A percentile compares a stretch with the other conserved stretches of the same genome.
Evolutionary conservation across 805 yeast genomes (phyloP).

Genomic region (Metschnikowia continentalis): DNA sequence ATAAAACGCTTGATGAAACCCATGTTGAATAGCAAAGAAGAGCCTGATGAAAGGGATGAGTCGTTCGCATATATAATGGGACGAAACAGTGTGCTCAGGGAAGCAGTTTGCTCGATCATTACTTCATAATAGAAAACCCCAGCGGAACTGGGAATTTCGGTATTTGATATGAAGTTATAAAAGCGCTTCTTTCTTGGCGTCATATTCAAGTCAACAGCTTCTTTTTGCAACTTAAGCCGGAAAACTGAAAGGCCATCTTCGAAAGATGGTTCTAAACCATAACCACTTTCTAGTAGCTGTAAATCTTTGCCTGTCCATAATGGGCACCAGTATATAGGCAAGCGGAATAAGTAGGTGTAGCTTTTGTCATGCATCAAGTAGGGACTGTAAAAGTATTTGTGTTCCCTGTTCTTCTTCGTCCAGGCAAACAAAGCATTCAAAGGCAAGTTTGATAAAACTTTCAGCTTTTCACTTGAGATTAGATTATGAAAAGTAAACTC

Average conservation of each 20-base stretch:
- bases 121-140: slow-evolving; percentile 42
- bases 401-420: slow-evolving; percentile 15
- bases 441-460: slow-evolving; percentile 3
- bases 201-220: background rate
- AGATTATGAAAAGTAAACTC: slow-evolving; percentile 10
- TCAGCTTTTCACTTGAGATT: background rate
- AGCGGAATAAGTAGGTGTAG: slow-evolving; percentile 25
- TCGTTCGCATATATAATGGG: slow-evolving; percentile 35
- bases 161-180: slow-evolving; percentile 37
- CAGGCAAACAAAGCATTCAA: slow-evolving; percentile 12
- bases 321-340: slow-evolving; percentile 40
- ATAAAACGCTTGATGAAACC: slow-evolving; percentile 33
- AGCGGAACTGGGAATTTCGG: slow-evolving; percentile 27
- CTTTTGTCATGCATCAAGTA: slow-evolving; percentile 25
- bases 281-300: slow-evolving; percentile 19
- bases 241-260: slow-evolving; percentile 30
- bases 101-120: slow-evolving; percentile 31
- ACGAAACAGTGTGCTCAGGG: slow-evolving; percentile 27
- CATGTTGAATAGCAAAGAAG: slow-evolving; percentile 29
- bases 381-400: slow-evolving; percentile 23
- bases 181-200: slow-evolving; percentile 17
- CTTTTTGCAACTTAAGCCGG: slow-evolving; percentile 15
- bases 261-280: slow-evolving; percentile 24
- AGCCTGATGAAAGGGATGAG: slow-evolving; percentile 28
- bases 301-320: slow-evolving; percentile 26